phyloP scores from a whole-genome alignment of 179 eudicot species.

The Silene noctiflora region DNA sequence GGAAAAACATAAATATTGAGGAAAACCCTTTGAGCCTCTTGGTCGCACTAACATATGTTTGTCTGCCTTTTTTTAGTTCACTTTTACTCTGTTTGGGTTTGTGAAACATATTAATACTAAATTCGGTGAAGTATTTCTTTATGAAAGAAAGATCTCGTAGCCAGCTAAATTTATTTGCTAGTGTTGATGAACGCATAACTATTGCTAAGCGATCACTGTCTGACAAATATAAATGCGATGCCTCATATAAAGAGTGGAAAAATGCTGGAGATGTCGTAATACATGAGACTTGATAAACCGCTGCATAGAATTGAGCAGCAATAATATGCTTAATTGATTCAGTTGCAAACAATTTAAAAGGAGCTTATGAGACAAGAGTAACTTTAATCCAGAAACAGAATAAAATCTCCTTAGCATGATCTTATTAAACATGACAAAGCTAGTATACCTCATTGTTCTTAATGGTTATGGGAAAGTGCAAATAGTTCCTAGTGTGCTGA shows the following conservation, averaged over 20 bases:
- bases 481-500: conserved; percentile 1
- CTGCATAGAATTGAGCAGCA: background rate
- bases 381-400: background rate
- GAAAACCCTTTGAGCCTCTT: background rate
- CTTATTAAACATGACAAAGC: background rate
- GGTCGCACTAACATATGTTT: background rate
- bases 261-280: background rate
- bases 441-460: too few relatives aligned
- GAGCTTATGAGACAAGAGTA: background rate
- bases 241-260: background rate
- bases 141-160: background rate
- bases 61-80: conserved; percentile 1
- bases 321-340: background rate
- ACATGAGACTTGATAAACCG: background rate
- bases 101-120: background rate
- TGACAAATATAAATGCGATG: background rate
- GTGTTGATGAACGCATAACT: background rate
- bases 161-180: background rate
- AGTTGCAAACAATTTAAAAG: background rate
- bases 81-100: background rate
- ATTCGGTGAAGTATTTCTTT: background rate
- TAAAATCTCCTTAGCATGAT: background rate
- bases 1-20: background rate
- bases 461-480: background rate
- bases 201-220: background rate